Evolutionary conservation across 495 filamentous ascomycete genomes (phyloP).

Genomic region (Podospora australis): DNA sequence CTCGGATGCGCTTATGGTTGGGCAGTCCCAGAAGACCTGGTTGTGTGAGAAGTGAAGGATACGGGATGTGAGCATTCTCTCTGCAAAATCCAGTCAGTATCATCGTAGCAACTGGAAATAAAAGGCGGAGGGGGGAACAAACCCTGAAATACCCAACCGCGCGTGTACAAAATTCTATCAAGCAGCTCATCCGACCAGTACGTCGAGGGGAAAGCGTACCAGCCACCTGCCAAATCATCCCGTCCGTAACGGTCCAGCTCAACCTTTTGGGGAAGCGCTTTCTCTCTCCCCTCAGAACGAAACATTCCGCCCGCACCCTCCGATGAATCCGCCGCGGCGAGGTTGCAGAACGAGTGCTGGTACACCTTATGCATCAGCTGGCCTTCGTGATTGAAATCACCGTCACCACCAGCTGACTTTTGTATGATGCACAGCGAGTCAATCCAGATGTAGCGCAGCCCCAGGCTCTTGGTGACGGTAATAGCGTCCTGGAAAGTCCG

Average conservation of each 20-base stretch:
- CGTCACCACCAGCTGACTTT: background rate
- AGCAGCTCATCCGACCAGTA: conserved; percentile 4
- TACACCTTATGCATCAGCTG: conserved; percentile 18
- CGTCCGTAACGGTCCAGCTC: background rate
- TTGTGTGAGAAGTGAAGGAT: conserved; percentile 17
- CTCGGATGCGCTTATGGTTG: conserved; percentile 6
- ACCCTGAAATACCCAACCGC: conserved; percentile 29
- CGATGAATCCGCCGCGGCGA: conserved; percentile 13
- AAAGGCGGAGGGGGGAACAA: background rate
- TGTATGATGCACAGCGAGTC: conserved; percentile 26
- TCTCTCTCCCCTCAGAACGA: background rate
- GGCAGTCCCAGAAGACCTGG: conserved; percentile 30
- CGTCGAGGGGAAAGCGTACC: background rate
- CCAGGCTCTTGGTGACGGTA: conserved; percentile 1
- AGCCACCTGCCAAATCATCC: background rate
- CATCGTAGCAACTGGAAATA: background rate
- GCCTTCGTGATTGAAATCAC: conserved; percentile 15
- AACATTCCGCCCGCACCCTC: conserved; percentile 10
- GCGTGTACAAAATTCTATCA: conserved; percentile 12
- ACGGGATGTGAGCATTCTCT: conserved; percentile 24
- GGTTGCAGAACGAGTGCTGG: conserved; percentile 13
- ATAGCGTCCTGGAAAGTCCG: conserved; percentile 10
- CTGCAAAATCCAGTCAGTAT: conserved; percentile 1
- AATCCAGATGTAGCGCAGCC: conserved; percentile 21
- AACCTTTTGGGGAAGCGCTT: background rate